These are phyloP conservation scores for Rhododendron ovatum DNA, from an alignment of 148 eudicot species.

Conservation along the genomic window DNA sequence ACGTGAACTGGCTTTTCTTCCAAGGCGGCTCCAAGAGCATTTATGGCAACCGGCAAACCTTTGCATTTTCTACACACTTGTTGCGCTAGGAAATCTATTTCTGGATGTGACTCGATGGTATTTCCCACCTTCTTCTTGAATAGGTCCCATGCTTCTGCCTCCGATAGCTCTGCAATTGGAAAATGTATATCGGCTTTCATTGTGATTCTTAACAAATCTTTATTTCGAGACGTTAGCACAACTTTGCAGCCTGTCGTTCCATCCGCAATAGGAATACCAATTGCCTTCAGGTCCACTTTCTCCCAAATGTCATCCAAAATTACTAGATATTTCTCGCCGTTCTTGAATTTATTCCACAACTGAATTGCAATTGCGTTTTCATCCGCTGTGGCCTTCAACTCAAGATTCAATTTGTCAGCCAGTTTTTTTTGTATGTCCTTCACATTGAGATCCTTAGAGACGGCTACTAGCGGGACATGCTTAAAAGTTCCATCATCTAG, in stretches of 20 bases:
- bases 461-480: background rate
- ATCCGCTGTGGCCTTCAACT: too few relatives aligned
- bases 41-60: too few relatives aligned
- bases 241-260: background rate
- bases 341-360: background rate
- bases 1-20: too few relatives aligned
- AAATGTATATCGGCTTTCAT: background rate
- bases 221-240: slow-evolving; percentile 4
- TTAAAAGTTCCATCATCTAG: background rate
- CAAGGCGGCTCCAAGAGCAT: too few relatives aligned
- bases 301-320: slow-evolving; percentile 21
- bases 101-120: background rate
- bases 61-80: background rate
- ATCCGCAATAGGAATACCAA: slow-evolving; percentile 4
- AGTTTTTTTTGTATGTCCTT: background rate
- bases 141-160: background rate
- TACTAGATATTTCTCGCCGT: background rate
- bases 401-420: background rate
- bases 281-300: background rate
- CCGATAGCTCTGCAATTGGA: background rate
- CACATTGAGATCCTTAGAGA: background rate
- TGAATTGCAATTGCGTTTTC: background rate
- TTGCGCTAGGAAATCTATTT: background rate
- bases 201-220: background rate
- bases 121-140: background rate